Evolutionary conservation across 305 asterid species (phyloP).

Genomic region (Rubia tinctorum): DNA sequence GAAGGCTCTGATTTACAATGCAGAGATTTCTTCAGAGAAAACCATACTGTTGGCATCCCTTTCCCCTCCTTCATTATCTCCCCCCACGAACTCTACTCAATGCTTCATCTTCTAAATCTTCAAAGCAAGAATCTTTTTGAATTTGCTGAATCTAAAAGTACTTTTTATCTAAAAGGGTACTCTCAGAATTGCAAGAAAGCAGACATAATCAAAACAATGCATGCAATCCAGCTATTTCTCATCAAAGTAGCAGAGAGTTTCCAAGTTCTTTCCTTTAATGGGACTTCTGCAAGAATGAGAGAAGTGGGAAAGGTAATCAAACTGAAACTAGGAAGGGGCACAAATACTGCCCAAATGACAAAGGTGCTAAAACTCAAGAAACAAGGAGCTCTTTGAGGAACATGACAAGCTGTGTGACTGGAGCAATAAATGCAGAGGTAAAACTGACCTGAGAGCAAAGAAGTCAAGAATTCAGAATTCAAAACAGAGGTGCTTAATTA

Average conservation of each 20-base stretch:
- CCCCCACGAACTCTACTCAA: neutral
- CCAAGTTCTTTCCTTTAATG: neutral
- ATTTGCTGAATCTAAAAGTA: neutral
- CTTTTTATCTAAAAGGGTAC: neutral
- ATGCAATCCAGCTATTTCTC: slow-evolving; percentile 2
- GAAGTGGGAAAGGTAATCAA: neutral
- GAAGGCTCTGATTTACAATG: slow-evolving; percentile 60
- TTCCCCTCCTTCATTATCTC: slow-evolving; percentile 50
- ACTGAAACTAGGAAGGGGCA: slow-evolving; percentile 9
- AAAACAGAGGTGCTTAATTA: slow-evolving; percentile 1
- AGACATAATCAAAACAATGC: slow-evolving; percentile 3
- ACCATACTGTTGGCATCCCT: slow-evolving; percentile 60
- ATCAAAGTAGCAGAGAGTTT: neutral
- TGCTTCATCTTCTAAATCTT: neutral
- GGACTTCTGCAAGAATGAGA: neutral
- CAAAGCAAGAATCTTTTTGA: neutral
- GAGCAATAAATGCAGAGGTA: slow-evolving; percentile 16
- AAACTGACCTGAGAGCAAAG: slow-evolving; percentile 1
- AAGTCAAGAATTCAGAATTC: slow-evolving; percentile 13
- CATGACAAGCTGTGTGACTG: slow-evolving; percentile 23
- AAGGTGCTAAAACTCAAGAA: slow-evolving; percentile 12
- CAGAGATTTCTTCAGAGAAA: slow-evolving; percentile 67
- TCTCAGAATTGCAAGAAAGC: slow-evolving; percentile 13
- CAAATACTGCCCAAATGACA: slow-evolving; percentile 11
- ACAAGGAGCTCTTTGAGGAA: slow-evolving; percentile 18